Base-by-base conservation (phyloP, 352 stramenopile genomes). In the Globisporangium lucens region DNA sequence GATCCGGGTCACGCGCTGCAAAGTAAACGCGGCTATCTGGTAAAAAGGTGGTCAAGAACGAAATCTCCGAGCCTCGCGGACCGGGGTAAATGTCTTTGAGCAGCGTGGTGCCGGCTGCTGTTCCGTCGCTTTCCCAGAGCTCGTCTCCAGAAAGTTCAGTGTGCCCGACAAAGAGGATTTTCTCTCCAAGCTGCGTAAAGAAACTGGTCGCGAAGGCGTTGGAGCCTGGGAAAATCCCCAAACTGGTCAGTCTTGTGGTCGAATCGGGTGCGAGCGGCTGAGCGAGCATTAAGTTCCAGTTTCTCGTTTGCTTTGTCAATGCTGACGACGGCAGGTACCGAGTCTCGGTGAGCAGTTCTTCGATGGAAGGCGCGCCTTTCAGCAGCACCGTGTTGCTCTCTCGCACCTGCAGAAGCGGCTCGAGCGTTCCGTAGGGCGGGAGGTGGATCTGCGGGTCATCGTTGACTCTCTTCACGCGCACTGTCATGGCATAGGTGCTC, bases 41-140 rank as follows among this genome's bases (percentile, higher is more conserved):
- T 10, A 90, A 91, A n/a, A 86, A 89, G 0, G 56, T 46, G 8
- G 73, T 83, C 46, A 91, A 70, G 55, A 72, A 67, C 7, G 72
- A 65, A 7, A 82, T 80, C 4, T 38, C n/a, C 7, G 77, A 83
- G 63, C 66, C 65, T 3, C 27, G 36, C 0, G 43, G 52, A 0
- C 86, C 87, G 10, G 74, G 74, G 5, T 69, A 72, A 27, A 97
- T 74, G 56, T 97, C 87, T 33, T 82, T 83, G 2, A 97, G 71
- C 30, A 91, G 66, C 36, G 65, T 43, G 3, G 91, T 96, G 27
- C 87, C 87, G 10, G 41, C 65, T 10, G 67, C 68, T 2, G 78
- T 90, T 35, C 90, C 89, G 63, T 96, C 88, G 56, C 76, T 93
- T 30, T 68, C 66, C 91, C 90, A 97, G 9, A 98, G 74, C 70